Percentiles rank a stretch among this genome's conserved stretches.
phyloP scores from a whole-genome alignment of 2,329 filamentous ascomycete genomes.

The Bipolaris bicolor region DNA sequence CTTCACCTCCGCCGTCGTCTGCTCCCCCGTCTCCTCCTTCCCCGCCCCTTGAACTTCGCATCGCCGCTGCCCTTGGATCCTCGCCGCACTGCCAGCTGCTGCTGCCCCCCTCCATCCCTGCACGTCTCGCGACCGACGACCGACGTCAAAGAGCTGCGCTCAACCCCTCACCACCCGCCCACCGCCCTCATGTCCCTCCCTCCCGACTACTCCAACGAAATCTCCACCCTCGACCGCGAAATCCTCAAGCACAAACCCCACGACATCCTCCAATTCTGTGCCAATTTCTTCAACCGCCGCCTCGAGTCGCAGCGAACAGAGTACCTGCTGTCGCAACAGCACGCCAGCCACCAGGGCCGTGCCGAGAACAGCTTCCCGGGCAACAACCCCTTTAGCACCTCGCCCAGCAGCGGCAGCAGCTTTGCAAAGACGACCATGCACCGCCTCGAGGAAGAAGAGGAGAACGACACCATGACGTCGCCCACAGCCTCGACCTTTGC shows the following conservation, averaged over 20 bases:
- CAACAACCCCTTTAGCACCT: constrained; percentile 73
- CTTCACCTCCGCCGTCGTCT: neutral
- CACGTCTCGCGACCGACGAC: constrained; percentile 36
- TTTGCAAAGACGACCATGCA: constrained; percentile 59
- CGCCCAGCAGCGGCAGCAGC: constrained; percentile 46
- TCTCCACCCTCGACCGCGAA: constrained; percentile 68
- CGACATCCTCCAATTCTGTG: constrained; percentile 73
- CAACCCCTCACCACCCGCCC: constrained; percentile 43
- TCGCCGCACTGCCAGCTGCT: constrained; percentile 34
- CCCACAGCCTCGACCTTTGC: constrained; percentile 65
- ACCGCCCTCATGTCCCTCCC: constrained; percentile 49
- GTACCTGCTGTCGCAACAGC: constrained; percentile 58
- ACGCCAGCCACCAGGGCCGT: constrained; percentile 52
- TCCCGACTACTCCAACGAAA: constrained; percentile 60
- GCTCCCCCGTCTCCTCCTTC: constrained; percentile 2
- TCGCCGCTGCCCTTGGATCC: constrained; percentile 36
- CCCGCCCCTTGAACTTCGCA: constrained; percentile 11
- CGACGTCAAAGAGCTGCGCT: constrained; percentile 48
- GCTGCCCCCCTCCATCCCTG: constrained; percentile 37
- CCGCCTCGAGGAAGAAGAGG: constrained; percentile 80
- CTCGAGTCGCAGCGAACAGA: constrained; percentile 69
- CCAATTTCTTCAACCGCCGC: constrained; percentile 70
- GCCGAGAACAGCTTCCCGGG: constrained; percentile 78
- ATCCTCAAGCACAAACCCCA: constrained; percentile 63
- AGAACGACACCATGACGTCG: constrained; percentile 75